These are phyloP conservation scores for Colletotrichum lentis DNA, from an alignment of 2,329 filamentous ascomycete genomes.

Conservation along the genomic window DNA sequence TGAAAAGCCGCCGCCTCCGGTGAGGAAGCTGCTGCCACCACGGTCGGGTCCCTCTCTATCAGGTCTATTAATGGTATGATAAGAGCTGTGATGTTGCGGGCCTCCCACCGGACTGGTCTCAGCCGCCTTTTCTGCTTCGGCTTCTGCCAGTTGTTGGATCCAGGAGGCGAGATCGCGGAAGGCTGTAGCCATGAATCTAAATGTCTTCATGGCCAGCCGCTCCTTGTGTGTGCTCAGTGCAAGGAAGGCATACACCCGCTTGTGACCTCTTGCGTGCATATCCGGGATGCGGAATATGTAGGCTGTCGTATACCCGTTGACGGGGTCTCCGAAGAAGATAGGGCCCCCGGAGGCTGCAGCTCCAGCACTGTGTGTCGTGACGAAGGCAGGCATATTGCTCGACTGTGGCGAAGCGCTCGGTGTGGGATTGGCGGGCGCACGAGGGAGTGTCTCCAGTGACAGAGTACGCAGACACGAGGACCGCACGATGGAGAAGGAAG, in stretches of 20 bases:
- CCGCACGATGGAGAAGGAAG: slow-evolving; percentile 72
- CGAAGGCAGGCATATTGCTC: slow-evolving; percentile 57
- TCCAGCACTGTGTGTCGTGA: slow-evolving; percentile 63
- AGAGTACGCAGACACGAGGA: slow-evolving; percentile 72
- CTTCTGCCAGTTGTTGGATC: slow-evolving; percentile 71
- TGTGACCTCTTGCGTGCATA: slow-evolving; percentile 71
- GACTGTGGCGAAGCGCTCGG: slow-evolving; percentile 42
- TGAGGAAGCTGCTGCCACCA: slow-evolving; percentile 64
- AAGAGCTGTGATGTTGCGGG: slow-evolving; percentile 51
- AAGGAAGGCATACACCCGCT: slow-evolving; percentile 74
- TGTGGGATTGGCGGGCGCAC: slow-evolving; percentile 51
- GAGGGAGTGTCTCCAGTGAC: slow-evolving; percentile 71
- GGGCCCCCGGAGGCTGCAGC: slow-evolving; percentile 68
- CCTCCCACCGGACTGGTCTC: slow-evolving; percentile 53
- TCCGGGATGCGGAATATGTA: slow-evolving; percentile 76
- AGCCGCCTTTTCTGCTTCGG: slow-evolving; percentile 65
- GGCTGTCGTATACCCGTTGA: slow-evolving; percentile 72
- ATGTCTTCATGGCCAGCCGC: slow-evolving; percentile 71
- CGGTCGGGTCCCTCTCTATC: slow-evolving; percentile 44
- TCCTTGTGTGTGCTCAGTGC: slow-evolving; percentile 72
- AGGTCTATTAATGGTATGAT: slow-evolving; percentile 7
- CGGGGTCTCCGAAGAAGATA: slow-evolving; percentile 73
- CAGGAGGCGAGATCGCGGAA: slow-evolving; percentile 71
- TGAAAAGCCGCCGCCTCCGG: slow-evolving; percentile 64
- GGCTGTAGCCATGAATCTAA: slow-evolving; percentile 67